phyloP scores from a whole-genome alignment of 2,329 filamentous ascomycete species.

The Curvularia verruculosa region DNA sequence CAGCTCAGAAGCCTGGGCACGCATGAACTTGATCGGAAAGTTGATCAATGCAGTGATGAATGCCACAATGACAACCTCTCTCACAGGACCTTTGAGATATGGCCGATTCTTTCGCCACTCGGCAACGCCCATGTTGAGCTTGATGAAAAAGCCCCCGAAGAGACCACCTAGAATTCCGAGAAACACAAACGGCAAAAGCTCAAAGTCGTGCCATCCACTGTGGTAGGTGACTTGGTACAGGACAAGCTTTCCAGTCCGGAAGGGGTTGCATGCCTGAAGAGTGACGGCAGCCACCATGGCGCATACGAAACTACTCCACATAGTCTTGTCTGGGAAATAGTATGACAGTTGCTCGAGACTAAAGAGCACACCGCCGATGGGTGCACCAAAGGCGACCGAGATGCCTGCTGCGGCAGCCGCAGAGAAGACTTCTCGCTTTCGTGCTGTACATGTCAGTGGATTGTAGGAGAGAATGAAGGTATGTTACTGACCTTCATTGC shows the following conservation, averaged over 20 bases:
- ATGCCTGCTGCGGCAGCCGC: conserved; percentile 92
- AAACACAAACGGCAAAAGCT: conserved; percentile 84
- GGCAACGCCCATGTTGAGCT: conserved; percentile 86
- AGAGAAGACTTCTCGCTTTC: conserved; percentile 90
- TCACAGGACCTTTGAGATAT: conserved; percentile 71
- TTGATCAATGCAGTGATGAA: conserved; percentile 86
- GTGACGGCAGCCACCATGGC: conserved; percentile 98
- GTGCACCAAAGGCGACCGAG: conserved; percentile 90
- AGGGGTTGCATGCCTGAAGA: conserved; percentile 90
- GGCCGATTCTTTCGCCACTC: conserved; percentile 75
- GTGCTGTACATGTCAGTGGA: conserved; percentile 61
- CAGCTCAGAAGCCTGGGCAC: conserved; percentile 87
- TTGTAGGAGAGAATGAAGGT: background rate
- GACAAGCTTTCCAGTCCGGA: conserved; percentile 92
- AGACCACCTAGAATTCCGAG: conserved; percentile 90
- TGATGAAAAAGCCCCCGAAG: conserved; percentile 94
- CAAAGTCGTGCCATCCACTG: conserved; percentile 90
- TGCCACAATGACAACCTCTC: conserved; percentile 80
- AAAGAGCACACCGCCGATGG: conserved; percentile 93
- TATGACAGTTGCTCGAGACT: conserved; percentile 96
- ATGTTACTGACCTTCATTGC: conserved; percentile 74
- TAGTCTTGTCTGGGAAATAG: conserved; percentile 98
- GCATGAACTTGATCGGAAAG: conserved; percentile 96
- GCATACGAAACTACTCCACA: conserved; percentile 99
- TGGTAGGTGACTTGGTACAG: conserved; percentile 95